These are phyloP conservation scores for Ephemerocybe angulata DNA, from an alignment of 768 basidiomycete genomes.

Conservation along the genomic window DNA sequence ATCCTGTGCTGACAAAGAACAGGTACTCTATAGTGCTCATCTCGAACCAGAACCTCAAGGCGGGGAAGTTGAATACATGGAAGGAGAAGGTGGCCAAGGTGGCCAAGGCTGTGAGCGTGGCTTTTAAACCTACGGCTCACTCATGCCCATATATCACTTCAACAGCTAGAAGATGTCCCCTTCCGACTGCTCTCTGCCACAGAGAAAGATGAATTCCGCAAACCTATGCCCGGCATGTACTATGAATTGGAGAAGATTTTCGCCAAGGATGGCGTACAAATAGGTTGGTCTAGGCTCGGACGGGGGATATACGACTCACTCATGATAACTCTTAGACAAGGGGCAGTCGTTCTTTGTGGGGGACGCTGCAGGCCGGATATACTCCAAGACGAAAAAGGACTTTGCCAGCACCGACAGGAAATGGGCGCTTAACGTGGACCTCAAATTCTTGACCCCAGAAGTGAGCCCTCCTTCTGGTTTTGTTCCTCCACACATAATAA, in stretches of 20 bases:
- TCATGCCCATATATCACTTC: not conserved
- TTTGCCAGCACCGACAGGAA: constrained; percentile 82
- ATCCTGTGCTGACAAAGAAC: not conserved
- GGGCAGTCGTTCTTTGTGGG: constrained; percentile 74
- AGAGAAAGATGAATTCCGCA: constrained; percentile 70
- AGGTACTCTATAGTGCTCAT: constrained; percentile 75
- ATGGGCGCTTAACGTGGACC: constrained; percentile 72
- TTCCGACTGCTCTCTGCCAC: constrained; percentile 79
- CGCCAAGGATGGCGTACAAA: constrained; percentile 48
- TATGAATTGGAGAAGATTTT: constrained; percentile 64
- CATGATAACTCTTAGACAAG: constrained; percentile 46
- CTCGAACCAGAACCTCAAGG: constrained; percentile 71
- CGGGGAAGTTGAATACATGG: constrained; percentile 55
- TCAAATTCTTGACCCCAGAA: constrained; percentile 84
- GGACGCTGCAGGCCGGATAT: constrained; percentile 80
- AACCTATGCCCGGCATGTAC: constrained; percentile 90
- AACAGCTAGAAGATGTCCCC: constrained; percentile 67
- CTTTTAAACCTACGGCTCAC: not conserved
- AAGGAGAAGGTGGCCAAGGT: constrained; percentile 72
- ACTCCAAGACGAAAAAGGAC: constrained; percentile 46
- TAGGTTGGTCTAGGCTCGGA: constrained; percentile 49
- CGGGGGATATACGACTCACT: too few species aligned
- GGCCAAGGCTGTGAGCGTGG: constrained; percentile 50
- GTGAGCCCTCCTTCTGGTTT: constrained; percentile 31
- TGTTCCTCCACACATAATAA: not conserved